These are phyloP conservation scores for Tillandsia leiboldiana DNA, from an alignment of 176 grass and related monocot species.

Conservation along the genomic window DNA sequence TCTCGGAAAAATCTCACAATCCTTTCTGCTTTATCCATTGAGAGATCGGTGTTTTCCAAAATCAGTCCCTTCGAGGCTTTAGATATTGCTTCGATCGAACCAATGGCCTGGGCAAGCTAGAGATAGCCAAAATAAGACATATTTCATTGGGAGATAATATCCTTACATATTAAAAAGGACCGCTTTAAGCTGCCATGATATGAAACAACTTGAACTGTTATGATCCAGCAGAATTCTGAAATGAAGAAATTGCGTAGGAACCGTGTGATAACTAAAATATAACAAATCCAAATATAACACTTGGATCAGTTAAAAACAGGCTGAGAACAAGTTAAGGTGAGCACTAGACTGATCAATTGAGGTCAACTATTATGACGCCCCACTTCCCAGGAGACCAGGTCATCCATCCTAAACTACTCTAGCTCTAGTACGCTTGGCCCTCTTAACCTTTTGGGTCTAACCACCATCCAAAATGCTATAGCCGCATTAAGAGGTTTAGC, in stretches of 20 bases:
- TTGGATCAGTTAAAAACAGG: too few relatives aligned
- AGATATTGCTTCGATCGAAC: slow-evolving; percentile 73
- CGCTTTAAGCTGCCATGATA: neutral
- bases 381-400: too few relatives aligned
- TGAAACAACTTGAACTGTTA: neutral
- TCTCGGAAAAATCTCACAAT: slow-evolving; percentile 79
- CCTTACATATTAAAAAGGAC: neutral
- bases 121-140: slow-evolving; percentile 12
- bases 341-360: too few relatives aligned
- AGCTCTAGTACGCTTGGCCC: too few relatives aligned
- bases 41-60: slow-evolving; percentile 85
- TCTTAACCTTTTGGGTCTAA: too few relatives aligned
- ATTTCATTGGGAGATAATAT: neutral
- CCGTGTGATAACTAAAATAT: too few relatives aligned
- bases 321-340: too few relatives aligned
- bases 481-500: too few relatives aligned
- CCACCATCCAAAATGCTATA: too few relatives aligned
- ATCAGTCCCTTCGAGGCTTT: slow-evolving; percentile 57
- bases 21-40: slow-evolving; percentile 63
- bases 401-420: too few relatives aligned
- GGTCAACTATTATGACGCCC: too few relatives aligned
- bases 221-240: neutral
- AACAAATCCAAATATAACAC: too few relatives aligned
- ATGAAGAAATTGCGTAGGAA: neutral
- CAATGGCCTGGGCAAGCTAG: slow-evolving; percentile 76